A percentile compares a stretch with the other conserved stretches of the same genome.
Conservation (phyloP, 306 rosid genomes). For the Carpinus viminea region DNA sequence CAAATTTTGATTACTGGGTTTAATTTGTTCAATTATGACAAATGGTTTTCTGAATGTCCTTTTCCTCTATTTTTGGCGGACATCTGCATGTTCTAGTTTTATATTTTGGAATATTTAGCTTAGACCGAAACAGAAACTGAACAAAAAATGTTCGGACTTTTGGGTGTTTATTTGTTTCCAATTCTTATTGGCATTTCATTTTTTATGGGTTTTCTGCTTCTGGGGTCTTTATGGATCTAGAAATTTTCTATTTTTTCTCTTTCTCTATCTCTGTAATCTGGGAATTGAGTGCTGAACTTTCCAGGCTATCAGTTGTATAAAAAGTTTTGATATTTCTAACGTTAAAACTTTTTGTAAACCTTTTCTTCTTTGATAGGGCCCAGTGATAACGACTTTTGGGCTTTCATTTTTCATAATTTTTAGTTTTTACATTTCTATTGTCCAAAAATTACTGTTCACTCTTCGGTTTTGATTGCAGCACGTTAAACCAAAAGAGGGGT, state of each 20-base stretch:
- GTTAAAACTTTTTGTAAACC: slow-evolving; percentile 23
- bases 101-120: background rate
- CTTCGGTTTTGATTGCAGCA: slow-evolving; percentile 44
- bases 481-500: slow-evolving; percentile 26
- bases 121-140: background rate
- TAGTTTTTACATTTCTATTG: slow-evolving; percentile 7
- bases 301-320: slow-evolving; percentile 13
- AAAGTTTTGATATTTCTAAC: slow-evolving; percentile 15
- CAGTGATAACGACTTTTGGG: slow-evolving; percentile 16
- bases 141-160: background rate
- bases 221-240: slow-evolving; percentile 43
- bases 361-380: background rate
- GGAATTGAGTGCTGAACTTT: slow-evolving; percentile 23
- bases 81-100: slow-evolving; percentile 14
- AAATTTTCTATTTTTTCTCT: slow-evolving; percentile 17
- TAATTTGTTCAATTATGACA: slow-evolving; percentile 3
- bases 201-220: slow-evolving; percentile 23
- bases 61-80: slow-evolving; percentile 10
- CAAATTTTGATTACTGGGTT: slow-evolving; percentile 17
- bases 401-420: slow-evolving; percentile 23
- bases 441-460: slow-evolving; percentile 2
- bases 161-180: background rate
- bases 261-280: slow-evolving; percentile 24
- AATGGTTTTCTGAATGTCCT: slow-evolving; percentile 19
- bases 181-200: background rate